Evolutionary conservation across 805 yeast species (phyloP).

Genomic region (Saccharomycopsis fermentans): DNA sequence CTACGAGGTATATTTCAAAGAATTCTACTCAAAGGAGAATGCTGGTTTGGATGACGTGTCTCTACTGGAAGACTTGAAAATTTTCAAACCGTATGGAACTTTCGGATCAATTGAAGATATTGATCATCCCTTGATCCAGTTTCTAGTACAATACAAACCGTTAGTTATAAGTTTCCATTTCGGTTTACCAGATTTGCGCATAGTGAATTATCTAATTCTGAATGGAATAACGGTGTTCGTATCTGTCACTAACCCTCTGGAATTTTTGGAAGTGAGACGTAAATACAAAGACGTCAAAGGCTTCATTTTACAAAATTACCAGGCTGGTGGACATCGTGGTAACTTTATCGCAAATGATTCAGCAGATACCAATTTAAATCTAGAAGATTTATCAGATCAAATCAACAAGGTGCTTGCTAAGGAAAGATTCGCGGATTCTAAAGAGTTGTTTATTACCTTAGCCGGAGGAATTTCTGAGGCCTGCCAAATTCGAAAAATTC

Average conservation of each 20-base stretch:
- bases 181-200: conserved; percentile 31
- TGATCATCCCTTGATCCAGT: neutral
- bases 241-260: conserved; percentile 37
- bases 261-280: conserved; percentile 27
- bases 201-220: conserved; percentile 28
- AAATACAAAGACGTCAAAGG: conserved; percentile 34
- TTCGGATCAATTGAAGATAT: conserved; percentile 19
- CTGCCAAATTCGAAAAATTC: conserved; percentile 21
- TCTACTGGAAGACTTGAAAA: neutral
- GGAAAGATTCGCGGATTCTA: neutral
- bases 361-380: conserved; percentile 20
- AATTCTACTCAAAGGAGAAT: neutral
- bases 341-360: conserved; percentile 30
- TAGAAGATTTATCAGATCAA: conserved; percentile 10
- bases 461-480: conserved; percentile 44
- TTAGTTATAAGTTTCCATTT: conserved; percentile 43
- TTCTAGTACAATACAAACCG: conserved; percentile 24
- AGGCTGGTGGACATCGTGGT: conserved; percentile 62
- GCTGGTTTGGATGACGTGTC: neutral
- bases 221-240: conserved; percentile 35
- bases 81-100: conserved; percentile 16
- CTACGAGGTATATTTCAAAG: conserved; percentile 12
- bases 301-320: conserved; percentile 45
- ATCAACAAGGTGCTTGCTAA: conserved; percentile 11
- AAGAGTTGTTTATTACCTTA: conserved; percentile 30